Percentiles rank a stretch among this genome's conserved stretches.
These are phyloP conservation scores for Hyaloperonospora arabidopsidis DNA, from an alignment of 352 stramenopile genomes.

Conservation along the genomic window DNA sequence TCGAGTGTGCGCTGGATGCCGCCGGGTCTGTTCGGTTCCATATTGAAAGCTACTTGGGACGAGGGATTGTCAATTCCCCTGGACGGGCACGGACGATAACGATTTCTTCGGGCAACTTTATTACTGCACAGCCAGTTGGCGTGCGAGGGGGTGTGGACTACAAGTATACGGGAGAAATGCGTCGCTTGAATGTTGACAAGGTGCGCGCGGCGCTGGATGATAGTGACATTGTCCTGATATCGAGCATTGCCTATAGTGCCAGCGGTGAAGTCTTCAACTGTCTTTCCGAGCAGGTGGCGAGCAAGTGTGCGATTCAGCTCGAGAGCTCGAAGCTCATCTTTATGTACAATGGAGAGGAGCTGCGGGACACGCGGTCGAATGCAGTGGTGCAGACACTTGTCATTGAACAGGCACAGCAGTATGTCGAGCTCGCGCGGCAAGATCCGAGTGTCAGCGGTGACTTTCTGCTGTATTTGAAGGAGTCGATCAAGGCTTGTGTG, in stretches of 20 bases:
- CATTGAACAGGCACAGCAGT: constrained; percentile 77
- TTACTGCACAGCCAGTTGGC: constrained; percentile 87
- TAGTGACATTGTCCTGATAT: constrained; percentile 95
- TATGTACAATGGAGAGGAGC: constrained; percentile 82
- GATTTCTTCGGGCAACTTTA: constrained; percentile 96
- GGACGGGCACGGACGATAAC: constrained; percentile 74
- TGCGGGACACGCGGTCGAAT: constrained; percentile 77
- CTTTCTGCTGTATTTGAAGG: constrained; percentile 78
- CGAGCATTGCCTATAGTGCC: constrained; percentile 92
- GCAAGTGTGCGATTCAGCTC: constrained; percentile 80
- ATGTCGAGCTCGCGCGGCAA: constrained; percentile 60
- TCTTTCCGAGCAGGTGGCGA: constrained; percentile 83
- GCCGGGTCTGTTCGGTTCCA: constrained; percentile 86
- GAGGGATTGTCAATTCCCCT: constrained; percentile 79
- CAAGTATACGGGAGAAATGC: constrained; percentile 90
- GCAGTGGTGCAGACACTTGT: constrained; percentile 71
- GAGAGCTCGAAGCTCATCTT: constrained; percentile 85
- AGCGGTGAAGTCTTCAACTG: constrained; percentile 92
- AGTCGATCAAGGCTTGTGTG: constrained; percentile 77
- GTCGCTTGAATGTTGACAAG: constrained; percentile 88
- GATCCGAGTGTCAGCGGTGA: constrained; percentile 53
- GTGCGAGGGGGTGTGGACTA: constrained; percentile 84
- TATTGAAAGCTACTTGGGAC: constrained; percentile 80
- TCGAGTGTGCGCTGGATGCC: constrained; percentile 93
- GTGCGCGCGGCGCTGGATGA: constrained; percentile 87